Evolutionary conservation across 2,329 filamentous ascomycete species (phyloP).

Genomic region (Aspergillus intermedius): DNA sequence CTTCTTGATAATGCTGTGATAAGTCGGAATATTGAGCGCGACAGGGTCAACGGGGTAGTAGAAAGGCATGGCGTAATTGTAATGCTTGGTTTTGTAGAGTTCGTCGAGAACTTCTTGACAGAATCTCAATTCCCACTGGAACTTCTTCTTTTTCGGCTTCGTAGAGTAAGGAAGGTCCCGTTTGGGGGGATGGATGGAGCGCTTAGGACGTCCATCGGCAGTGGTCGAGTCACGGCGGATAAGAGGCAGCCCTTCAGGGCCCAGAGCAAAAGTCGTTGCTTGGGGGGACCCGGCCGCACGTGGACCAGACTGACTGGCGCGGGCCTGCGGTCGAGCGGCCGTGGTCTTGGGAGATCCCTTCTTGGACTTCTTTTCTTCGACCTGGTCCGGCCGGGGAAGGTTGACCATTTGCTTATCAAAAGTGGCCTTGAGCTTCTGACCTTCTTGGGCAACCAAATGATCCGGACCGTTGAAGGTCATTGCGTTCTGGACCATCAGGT

Average conservation of each 20-base stretch:
- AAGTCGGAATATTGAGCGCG: slow-evolving; percentile 85
- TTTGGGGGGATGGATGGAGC: slow-evolving; percentile 86
- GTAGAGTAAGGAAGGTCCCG: slow-evolving; percentile 87
- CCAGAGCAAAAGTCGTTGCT: slow-evolving; percentile 64
- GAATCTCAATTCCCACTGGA: slow-evolving; percentile 82
- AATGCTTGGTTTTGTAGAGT: slow-evolving; percentile 67
- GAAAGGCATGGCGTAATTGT: slow-evolving; percentile 65
- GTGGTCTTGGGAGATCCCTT: slow-evolving; percentile 39
- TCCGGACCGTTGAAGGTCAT: slow-evolving; percentile 72
- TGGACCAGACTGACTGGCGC: slow-evolving; percentile 35
- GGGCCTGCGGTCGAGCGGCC: slow-evolving; percentile 44
- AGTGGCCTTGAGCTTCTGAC: slow-evolving; percentile 54
- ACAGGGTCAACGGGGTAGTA: slow-evolving; percentile 83
- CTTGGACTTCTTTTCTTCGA: slow-evolving; percentile 58
- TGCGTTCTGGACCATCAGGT: slow-evolving; percentile 73
- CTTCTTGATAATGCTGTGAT: slow-evolving; percentile 89
- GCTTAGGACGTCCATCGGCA: slow-evolving; percentile 75
- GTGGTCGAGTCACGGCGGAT: slow-evolving; percentile 81
- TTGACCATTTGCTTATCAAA: slow-evolving; percentile 57
- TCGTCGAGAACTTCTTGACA: slow-evolving; percentile 76
- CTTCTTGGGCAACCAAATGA: slow-evolving; percentile 66
- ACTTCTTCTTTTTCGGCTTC: slow-evolving; percentile 85
- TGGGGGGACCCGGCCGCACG: slow-evolving; percentile 25
- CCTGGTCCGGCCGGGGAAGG: slow-evolving; percentile 50
- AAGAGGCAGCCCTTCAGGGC: slow-evolving; percentile 68